Percentiles rank a stretch among this genome's conserved stretches.
These are phyloP conservation scores for Starmerella khaoyaiensis DNA, from an alignment of 805 yeast genomes.

Conservation along the genomic window DNA sequence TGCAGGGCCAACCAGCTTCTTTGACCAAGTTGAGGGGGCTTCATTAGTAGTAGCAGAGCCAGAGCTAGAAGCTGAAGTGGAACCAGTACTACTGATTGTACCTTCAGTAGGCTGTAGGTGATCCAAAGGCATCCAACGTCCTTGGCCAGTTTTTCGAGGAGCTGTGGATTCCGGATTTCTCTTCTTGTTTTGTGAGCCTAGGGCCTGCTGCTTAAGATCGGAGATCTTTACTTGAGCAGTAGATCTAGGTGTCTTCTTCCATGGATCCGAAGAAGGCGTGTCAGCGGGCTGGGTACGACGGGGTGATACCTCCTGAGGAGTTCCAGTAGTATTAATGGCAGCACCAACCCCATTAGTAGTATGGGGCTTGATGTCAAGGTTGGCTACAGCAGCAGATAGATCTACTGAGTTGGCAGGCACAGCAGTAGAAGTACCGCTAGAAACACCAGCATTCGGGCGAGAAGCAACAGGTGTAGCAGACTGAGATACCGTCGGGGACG, in stretches of 20 bases:
- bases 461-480: no score
- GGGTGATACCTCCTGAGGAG: constrained; percentile 3
- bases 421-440: no score
- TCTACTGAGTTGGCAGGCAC: no score
- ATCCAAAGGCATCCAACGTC: constrained; percentile 7
- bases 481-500: no score
- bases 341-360: no score
- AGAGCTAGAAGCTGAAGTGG: not conserved
- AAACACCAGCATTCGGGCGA: no score
- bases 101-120: not conserved
- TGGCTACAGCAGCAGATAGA: no score
- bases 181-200: constrained; percentile 9
- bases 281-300: constrained; percentile 15
- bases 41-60: constrained; percentile 8
- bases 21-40: constrained; percentile 15
- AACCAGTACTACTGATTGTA: not conserved
- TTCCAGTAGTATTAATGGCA: no score
- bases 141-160: constrained; percentile 4
- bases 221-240: constrained; percentile 13
- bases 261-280: constrained; percentile 15
- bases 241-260: constrained; percentile 17
- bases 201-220: constrained; percentile 17
- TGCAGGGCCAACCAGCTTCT: constrained; percentile 21
- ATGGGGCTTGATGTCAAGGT: no score
- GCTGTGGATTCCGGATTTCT: constrained; percentile 1